Base-by-base conservation (phyloP, 2,329 filamentous ascomycete genomes). In the Mycosphaerella sp. region DNA sequence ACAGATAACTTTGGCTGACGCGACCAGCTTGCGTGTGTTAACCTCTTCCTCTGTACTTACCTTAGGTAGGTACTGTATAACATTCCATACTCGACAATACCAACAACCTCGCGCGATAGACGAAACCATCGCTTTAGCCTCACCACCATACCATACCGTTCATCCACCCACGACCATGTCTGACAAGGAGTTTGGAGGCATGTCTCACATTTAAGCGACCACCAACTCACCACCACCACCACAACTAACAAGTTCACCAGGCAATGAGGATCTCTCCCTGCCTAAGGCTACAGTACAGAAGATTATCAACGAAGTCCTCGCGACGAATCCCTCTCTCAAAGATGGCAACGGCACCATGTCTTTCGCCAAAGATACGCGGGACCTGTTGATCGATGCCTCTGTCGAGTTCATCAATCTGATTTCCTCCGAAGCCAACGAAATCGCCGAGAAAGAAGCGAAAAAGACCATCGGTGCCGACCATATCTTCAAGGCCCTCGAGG, bases 381-480 rank as follows among this genome's bases (percentile, higher is more conserved):
- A 98, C 68, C 79, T 97, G 2, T 79, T 98, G 49, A 98, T 98
- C 66, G 93, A 97, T 76, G 97, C 93, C 76, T 98, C 93, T 68
- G 92, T 98, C 67, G 93, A 98, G 72, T 98, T 98, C 72, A 96
- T 98, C 72, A 97, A 93, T 14, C 82, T 98, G 66, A 87, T 98
- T 64, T 96, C 91, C n/a, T 95, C 89, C 45, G 92, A 98, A 75
- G 93, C 93, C 59, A 98, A 98, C 73, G 93, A 98, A 66, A 98
- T 98, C 61, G 95, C 91, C 10, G 93, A 98, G 71, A 95, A 95
- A 73, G 93, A 98, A 68, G 89, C 91, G 47, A 98, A 98, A 78
- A 98, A 98, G 80, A 98, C 93, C 3, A 98, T 98, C 64, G 92
- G 92, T 10, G 95, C 89, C 71, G 93, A 98, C 67, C 93, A 98